Evolutionary conservation across 371 early-diverging fungal genomes (phyloP), one percentile per base, ranked within the genome.

Genomic region (Rozella allomycis): DNA sequence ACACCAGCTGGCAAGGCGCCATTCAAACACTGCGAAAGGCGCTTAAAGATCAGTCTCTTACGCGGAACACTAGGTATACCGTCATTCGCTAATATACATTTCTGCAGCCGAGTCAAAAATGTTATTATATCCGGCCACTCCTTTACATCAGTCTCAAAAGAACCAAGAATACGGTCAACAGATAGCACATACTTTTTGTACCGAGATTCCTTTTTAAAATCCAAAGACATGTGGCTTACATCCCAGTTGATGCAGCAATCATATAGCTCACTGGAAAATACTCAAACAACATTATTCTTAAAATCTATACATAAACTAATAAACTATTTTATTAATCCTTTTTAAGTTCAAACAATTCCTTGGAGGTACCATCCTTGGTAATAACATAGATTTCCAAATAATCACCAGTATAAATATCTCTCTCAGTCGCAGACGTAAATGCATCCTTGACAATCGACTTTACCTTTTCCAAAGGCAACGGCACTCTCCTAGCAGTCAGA

Each of bases 381-480:
- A 97, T 68, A 27, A 86, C 67, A 50, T 74, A 90, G 40, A 98
- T 70, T 45, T 99, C 88, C 9, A 98, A 57, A 46, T 58, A 68
- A 57, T 99, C 99, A 42, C 98, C 98, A 11, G 99, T 99, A 60
- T 97, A 78, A 38, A 98, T 97, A 58, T 99, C 97, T 44, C 97
- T 79, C 58, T 99, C 99, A 4, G 97, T 77, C 20, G 96, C 98
- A 17, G 85, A 74, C 11, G 84, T 82, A 55, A 98, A 99, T 12
- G 96, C 85, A 45, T 94, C 98, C 49, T 80, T 85, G 31, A 79
- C 80, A 33, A 98, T 58, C 28, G 67, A 56, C 18, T 77, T 37
- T 7, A 73, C 88, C 33, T 67, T 52, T 7, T 80, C 81, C 19
- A 73, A 40, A 13, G 70, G 37, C 26, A 73, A 34, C 25, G 8